These are phyloP conservation scores for Colletotrichum godetiae DNA, from an alignment of 2,329 filamentous ascomycete genomes.

Conservation along the genomic window DNA sequence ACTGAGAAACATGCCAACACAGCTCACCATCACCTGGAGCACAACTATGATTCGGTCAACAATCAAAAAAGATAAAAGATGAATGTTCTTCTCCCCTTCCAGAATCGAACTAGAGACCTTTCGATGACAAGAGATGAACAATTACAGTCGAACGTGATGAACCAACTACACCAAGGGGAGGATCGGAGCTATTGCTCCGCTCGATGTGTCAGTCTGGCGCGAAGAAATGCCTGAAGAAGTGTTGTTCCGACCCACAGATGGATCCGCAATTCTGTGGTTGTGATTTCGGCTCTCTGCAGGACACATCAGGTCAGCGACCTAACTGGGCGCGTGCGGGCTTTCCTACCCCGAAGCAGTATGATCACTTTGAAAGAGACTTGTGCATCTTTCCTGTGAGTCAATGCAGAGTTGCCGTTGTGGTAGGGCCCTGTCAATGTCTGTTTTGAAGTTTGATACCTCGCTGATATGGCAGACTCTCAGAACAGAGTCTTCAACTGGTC, in stretches of 20 bases:
- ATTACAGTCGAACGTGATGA: slow-evolving; percentile 35
- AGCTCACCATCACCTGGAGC: background rate
- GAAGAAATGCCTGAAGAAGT: background rate
- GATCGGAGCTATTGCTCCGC: too few species aligned
- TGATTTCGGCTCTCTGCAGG: background rate
- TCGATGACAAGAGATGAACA: slow-evolving; percentile 22
- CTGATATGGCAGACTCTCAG: background rate
- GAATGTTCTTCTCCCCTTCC: slow-evolving; percentile 13
- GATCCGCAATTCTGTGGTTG: background rate
- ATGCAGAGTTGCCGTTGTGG: background rate
- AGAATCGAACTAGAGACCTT: slow-evolving; percentile 34
- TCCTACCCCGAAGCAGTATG: background rate
- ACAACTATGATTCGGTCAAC: background rate
- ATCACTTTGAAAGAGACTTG: background rate
- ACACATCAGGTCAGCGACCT: background rate
- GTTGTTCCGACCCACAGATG: background rate
- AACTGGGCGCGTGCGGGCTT: background rate
- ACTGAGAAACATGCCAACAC: background rate
- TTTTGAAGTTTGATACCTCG: background rate
- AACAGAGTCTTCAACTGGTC: background rate
- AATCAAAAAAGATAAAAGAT: background rate
- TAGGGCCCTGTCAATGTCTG: background rate
- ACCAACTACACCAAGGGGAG: slow-evolving; percentile 34
- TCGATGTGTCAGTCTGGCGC: background rate
- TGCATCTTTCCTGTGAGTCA: background rate